These are phyloP conservation scores for Solanum piurae DNA, from an alignment of 257 asterid genomes.

Conservation along the genomic window DNA sequence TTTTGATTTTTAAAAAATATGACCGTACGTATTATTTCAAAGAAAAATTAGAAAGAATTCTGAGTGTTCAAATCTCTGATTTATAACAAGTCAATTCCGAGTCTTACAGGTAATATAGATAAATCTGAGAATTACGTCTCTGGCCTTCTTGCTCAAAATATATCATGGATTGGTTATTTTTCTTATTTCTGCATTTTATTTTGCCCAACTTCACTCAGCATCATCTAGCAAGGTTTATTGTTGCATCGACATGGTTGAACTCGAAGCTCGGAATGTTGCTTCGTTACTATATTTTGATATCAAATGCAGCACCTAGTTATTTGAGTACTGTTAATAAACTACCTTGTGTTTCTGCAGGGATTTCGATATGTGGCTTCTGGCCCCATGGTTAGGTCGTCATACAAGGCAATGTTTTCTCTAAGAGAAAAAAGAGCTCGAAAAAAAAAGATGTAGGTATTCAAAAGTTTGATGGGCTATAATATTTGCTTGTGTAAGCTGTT, in stretches of 20 bases:
- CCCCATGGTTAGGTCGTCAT: constrained; percentile 96
- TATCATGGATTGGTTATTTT: neutral
- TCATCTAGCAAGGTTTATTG: neutral
- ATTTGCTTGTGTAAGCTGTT: neutral
- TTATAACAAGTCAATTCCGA: neutral
- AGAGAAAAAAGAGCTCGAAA: neutral
- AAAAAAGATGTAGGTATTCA: neutral
- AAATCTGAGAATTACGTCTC: neutral
- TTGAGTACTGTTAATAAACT: neutral
- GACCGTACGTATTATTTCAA: neutral
- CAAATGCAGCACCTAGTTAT: neutral
- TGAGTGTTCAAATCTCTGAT: neutral
- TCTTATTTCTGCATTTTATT: neutral
- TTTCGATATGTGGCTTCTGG: constrained; percentile 97
- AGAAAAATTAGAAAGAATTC: neutral
- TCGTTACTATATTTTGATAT: neutral
- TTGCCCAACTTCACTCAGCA: neutral
- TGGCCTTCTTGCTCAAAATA: neutral
- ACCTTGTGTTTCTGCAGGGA: constrained; percentile 46
- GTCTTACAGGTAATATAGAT: neutral
- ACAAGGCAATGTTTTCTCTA: constrained; percentile 44
- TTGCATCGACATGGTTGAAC: neutral
- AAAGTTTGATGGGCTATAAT: neutral
- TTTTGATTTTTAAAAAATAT: neutral
- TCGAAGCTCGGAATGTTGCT: neutral